Percentiles rank a stretch among this genome's conserved stretches.
These are phyloP conservation scores for Fusarium sp. DNA, from an alignment of 2,329 filamentous ascomycete species.

Conservation along the genomic window DNA sequence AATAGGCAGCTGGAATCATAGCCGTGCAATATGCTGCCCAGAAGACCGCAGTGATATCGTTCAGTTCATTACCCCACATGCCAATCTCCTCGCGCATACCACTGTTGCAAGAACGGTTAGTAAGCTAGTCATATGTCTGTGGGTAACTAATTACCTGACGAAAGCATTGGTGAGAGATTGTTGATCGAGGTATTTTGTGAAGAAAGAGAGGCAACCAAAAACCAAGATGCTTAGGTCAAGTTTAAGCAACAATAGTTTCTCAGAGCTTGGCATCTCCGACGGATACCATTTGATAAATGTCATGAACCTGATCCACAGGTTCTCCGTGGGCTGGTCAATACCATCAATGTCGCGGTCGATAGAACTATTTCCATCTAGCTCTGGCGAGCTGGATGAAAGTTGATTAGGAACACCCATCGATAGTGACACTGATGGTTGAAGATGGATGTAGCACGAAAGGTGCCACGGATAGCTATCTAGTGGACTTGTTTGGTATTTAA, in stretches of 20 bases:
- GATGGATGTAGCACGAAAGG: too few species aligned
- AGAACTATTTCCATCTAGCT: too few species aligned
- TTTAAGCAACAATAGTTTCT: slow-evolving; percentile 56
- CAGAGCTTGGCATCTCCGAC: slow-evolving; percentile 49
- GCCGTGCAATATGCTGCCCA: slow-evolving; percentile 59
- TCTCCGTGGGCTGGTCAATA: slow-evolving; percentile 14
- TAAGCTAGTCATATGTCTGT: not conserved
- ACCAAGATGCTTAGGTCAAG: slow-evolving; percentile 57
- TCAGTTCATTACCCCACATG: slow-evolving; percentile 26
- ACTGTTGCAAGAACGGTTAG: not conserved
- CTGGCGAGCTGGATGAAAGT: too few species aligned
- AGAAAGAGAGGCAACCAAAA: slow-evolving; percentile 58
- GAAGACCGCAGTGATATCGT: slow-evolving; percentile 53
- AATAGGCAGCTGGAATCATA: slow-evolving; percentile 55
- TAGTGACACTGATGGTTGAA: too few species aligned
- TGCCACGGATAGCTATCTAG: too few species aligned
- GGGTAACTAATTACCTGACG: slow-evolving; percentile 50
- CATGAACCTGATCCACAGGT: slow-evolving; percentile 50
- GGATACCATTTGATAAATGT: slow-evolving; percentile 55
- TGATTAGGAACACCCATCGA: too few species aligned
- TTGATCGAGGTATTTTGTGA: slow-evolving; percentile 59
- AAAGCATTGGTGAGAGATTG: slow-evolving; percentile 57
- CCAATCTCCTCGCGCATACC: slow-evolving; percentile 31
- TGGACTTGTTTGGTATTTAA: too few species aligned
- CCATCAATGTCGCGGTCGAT: too few species aligned